These are phyloP conservation scores for Pichia heedii DNA, from an alignment of 805 yeast species.

Conservation along the genomic window DNA sequence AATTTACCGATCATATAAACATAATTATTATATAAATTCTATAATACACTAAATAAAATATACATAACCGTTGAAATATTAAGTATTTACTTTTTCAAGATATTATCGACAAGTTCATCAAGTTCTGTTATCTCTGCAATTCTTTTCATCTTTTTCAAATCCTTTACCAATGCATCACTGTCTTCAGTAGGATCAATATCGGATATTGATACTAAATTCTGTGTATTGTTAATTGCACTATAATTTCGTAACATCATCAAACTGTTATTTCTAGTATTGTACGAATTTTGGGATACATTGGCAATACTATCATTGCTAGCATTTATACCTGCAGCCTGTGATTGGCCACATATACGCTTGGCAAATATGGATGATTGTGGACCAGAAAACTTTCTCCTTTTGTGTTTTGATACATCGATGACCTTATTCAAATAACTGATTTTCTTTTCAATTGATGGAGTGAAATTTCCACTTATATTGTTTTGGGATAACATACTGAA, in stretches of 20 bases:
- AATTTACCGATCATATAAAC: background rate
- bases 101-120: conserved; percentile 19
- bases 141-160: conserved; percentile 1
- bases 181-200: background rate
- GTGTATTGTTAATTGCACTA: background rate
- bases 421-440: conserved; percentile 1
- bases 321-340: background rate
- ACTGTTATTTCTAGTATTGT: background rate
- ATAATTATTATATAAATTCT: background rate
- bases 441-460: background rate
- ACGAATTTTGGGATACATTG: background rate
- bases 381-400: conserved; percentile 1
- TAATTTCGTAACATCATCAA: conserved; percentile 3
- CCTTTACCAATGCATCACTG: background rate
- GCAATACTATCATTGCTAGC: background rate
- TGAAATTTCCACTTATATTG: background rate
- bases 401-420: background rate
- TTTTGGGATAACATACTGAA: background rate
- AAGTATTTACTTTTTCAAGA: conserved; percentile 14
- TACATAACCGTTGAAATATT: background rate
- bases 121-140: conserved; percentile 14
- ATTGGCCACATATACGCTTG: background rate
- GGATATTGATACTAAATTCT: too few relatives aligned
- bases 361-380: background rate
- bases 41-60: background rate